Evolutionary conservation across 768 basidiomycete species (phyloP).

Genomic region (Aureoboletus auriporus): DNA sequence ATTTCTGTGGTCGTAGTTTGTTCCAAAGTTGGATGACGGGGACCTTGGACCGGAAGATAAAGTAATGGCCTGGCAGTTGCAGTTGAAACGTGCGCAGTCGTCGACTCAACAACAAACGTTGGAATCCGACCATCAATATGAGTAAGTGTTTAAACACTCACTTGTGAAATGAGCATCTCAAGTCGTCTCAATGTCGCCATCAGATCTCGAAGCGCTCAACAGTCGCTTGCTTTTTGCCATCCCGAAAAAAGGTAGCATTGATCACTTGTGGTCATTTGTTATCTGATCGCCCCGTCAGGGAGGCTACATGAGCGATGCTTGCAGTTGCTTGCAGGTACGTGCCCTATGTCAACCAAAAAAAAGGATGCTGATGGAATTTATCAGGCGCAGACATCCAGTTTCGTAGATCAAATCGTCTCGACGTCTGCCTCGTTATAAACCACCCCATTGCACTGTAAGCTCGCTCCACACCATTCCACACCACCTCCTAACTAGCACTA

Average conservation of each 20-base stretch:
- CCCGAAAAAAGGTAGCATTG: constrained; percentile 83
- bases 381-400: constrained; percentile 95
- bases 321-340: constrained; percentile 73
- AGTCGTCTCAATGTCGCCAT: background rate
- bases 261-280: background rate
- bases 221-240: constrained; percentile 91
- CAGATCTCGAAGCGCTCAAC: constrained; percentile 73
- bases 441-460: constrained; percentile 90
- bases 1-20: no score
- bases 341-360: background rate
- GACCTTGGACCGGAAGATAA: no score
- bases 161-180: background rate
- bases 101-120: no score
- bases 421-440: constrained; percentile 91
- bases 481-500: background rate
- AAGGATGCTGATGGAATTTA: background rate
- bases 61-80: no score
- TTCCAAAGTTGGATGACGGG: no score
- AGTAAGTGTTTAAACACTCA: constrained; percentile 11
- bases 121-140: constrained; percentile 12
- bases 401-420: constrained; percentile 78
- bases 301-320: constrained; percentile 89
- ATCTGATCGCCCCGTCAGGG: constrained; percentile 42
- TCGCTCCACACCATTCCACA: background rate
- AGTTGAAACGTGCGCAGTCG: no score